Evolutionary conservation across 345 rosid genomes (phyloP), one percentile per base, ranked within the genome.

Genomic region (Syzygium aqueum): DNA sequence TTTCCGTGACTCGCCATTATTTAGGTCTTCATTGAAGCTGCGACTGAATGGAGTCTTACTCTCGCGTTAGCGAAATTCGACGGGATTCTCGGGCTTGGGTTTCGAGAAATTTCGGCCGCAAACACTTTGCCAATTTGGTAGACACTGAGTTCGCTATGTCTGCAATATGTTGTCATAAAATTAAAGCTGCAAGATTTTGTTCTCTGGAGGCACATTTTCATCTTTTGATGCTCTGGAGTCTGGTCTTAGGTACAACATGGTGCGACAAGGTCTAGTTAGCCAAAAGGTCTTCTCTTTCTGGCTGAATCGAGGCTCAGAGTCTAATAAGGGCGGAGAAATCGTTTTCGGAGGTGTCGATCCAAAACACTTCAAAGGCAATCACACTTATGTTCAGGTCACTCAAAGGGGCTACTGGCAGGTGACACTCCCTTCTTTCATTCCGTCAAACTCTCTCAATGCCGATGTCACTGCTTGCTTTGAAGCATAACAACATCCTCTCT

Each of bases 371-470:
- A 91, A 65, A 77, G 96, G 94, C 56, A 93, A 91, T 2, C 96
- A 94, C 89, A 90, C 91, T 54, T 94, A 85, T 86, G 92, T 88
- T 73, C 93, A 94, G 3, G 51, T 94, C 83, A 87, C 92, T 16
- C 85, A 59, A 88, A 87, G 53, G 22, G 93, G 94, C 63, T 91
- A 93, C 80, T 94, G 96, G 95, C 93, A 94, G 96, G 94, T 94
- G 50, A 59, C 23, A 3, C 56, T 25, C 14, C 84, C 54, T 78
- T 53, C 80, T 53, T 78, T 61, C 33, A 8, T 73, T 73, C 80
- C 80, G 37, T 73, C 80, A 33, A 73, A 73, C 49, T 37, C 80
- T 73, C 8, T 73, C 2, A 5, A 2, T 0, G 4, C 49, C 27
- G 14, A 19, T 3, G 2, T 73, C 12, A 11, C 49, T 33, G 25